These are phyloP conservation scores for Phytophthora tentaculata DNA, from an alignment of 352 stramenopile species.

Conservation along the genomic window DNA sequence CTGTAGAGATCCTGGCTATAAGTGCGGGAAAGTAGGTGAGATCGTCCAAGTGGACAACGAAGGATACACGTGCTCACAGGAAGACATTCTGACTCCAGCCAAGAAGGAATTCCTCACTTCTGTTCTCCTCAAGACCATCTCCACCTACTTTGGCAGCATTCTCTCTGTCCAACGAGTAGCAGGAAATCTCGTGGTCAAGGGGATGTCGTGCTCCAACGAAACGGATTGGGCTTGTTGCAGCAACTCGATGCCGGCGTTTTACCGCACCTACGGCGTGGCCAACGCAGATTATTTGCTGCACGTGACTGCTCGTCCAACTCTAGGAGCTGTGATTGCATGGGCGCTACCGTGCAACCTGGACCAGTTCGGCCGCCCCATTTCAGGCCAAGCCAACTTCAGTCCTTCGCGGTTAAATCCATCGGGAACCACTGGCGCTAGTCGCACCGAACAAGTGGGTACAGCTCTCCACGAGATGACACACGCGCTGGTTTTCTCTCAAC, in stretches of 20 bases:
- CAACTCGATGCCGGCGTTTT: constrained; percentile 50
- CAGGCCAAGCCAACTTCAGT: constrained; percentile 84
- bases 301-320: constrained; percentile 75
- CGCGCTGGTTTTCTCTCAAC: constrained; percentile 76
- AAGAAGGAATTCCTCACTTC: constrained; percentile 77
- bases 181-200: constrained; percentile 69
- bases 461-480: constrained; percentile 87
- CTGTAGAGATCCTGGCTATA: constrained; percentile 63
- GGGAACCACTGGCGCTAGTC: constrained; percentile 40
- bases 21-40: constrained; percentile 59
- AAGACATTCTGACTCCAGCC: constrained; percentile 65
- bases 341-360: constrained; percentile 83
- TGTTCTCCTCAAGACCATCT: constrained; percentile 69
- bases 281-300: constrained; percentile 83
- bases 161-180: constrained; percentile 73
- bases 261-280: constrained; percentile 55
- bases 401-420: constrained; percentile 61
- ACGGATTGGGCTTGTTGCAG: constrained; percentile 76
- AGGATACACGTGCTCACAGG: constrained; percentile 54
- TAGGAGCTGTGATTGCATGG: constrained; percentile 77
- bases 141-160: constrained; percentile 61
- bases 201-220: constrained; percentile 48
- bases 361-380: constrained; percentile 78
- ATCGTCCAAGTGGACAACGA: constrained; percentile 54
- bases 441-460: constrained; percentile 72